Evolutionary conservation across 2,329 filamentous ascomycete species (phyloP).

Genomic region (Ceratocystis eucalypticola): DNA sequence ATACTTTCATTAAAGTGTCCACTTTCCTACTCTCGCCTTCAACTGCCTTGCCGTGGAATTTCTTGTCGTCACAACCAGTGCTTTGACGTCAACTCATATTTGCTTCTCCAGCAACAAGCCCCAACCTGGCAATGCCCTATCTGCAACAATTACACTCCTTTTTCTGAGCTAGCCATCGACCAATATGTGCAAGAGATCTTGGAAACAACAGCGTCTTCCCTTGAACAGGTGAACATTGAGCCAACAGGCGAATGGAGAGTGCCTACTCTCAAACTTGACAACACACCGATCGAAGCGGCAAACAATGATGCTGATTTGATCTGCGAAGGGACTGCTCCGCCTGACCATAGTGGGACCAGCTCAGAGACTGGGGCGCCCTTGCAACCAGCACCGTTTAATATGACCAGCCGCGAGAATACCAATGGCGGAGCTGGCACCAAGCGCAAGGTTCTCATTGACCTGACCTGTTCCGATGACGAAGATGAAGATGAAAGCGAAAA

Average conservation of each 20-base stretch:
- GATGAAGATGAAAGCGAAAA: slow-evolving; percentile 37
- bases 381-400: background rate
- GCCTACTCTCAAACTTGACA: slow-evolving; percentile 8
- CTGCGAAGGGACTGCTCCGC: background rate
- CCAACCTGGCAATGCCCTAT: slow-evolving; percentile 95
- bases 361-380: background rate
- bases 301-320: slow-evolving; percentile 37
- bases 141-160: slow-evolving; percentile 72
- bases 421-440: slow-evolving; percentile 31
- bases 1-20: slow-evolving; percentile 89
- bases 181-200: slow-evolving; percentile 83
- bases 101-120: slow-evolving; percentile 88
- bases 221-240: slow-evolving; percentile 82
- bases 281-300: slow-evolving; percentile 20
- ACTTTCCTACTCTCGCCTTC: slow-evolving; percentile 70
- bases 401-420: background rate
- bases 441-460: slow-evolving; percentile 43
- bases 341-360: background rate
- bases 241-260: slow-evolving; percentile 64
- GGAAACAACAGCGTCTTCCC: slow-evolving; percentile 50
- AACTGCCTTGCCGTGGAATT: slow-evolving; percentile 63
- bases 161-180: slow-evolving; percentile 72
- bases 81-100: slow-evolving; percentile 83
- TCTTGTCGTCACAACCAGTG: slow-evolving; percentile 84
- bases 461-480: slow-evolving; percentile 46